Evolutionary conservation across 257 asterid species (phyloP), one percentile per base, ranked within the genome.

Genomic region (Ocimum tenuiflorum): DNA sequence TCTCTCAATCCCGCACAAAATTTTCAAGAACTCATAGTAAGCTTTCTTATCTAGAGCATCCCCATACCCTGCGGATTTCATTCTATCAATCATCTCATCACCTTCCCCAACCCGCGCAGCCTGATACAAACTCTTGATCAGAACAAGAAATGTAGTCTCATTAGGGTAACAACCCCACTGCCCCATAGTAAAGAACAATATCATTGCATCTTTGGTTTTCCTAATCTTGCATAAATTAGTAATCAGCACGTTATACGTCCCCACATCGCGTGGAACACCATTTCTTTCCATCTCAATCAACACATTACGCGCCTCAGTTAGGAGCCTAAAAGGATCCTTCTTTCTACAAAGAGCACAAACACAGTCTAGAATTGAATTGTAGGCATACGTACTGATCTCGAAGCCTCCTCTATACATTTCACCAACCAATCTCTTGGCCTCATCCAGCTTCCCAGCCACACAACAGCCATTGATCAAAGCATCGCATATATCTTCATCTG

Each of bases 351-450:
- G 83, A 68, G 73, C 74, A 70, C 97, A 94, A 4, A 88, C 88
- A 72, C 99, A 94, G 73, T 88, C 97, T 48, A 94, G 77, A 65
- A 90, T 83, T 1, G 91, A 76, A 31, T 94, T 94, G 59, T 88
- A 90, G 0, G 91, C 91, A 9, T 12, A 12, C 0, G 86, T 78
- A 35, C 95, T 72, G 9, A 90, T 73, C 73, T 81, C 91, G 48
- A 88, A 94, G 47, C 99, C 97, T 61, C 99, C 99, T 55, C 94
- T 75, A 72, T 71, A 67, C 95, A 90, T 90, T 75, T 94, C 99
- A 56, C 66, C 90, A 18, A 75, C 83, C 75, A 94, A 80, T 71
- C 99, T 70, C 57, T 74, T 78, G 0, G 82, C 99, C 68, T 88
- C 95, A 0, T 90, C 96, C 11, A 90, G 75, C 65, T 94, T 88